Evolutionary conservation across 352 stramenopile genomes (phyloP), one percentile per base, ranked within the genome.

Genomic region (Phytophthora nicotianae): DNA sequence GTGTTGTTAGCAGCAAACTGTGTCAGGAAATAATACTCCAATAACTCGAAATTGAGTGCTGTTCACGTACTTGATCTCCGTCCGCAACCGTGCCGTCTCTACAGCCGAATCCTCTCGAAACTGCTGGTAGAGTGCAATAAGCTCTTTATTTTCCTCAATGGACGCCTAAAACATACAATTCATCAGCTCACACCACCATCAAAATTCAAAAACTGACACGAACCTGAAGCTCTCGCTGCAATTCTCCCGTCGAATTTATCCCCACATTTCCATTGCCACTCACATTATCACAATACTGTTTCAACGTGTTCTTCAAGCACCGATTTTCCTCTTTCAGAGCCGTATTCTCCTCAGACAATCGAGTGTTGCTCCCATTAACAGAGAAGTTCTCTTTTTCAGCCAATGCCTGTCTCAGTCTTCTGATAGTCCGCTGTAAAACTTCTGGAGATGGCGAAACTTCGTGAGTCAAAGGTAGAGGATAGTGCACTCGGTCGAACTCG

Each of bases 401-500:
- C 38, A 75, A 43, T 20, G 50, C 27, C 13, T 70, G 47, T 38
- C 79, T 70, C 23, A 97, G 73, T 16, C 87, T 73, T 5, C 77
- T 61, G 35, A 97, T 90, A 4, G 89, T 97, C 19, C 88, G 77
- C 65, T 95, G 75, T 23, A 97, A 72, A 41, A 90, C 76, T 52
- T 92, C 79, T 19, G 75, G 51, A 10, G 72, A 84, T 5, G 91
- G 85, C 17, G 65, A 77, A 40, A 91, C 68, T 35, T 95, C 87
- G 23, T 66, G 78, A 6, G 59, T 76, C 8, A 98, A 74, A 19
- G 94, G 93, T 13, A 98, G 69, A 7, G 94, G 94, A 59, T 97
- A 98, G 69, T 98, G 94, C 8, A 98, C 94, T 23, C 91, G 81
- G 47, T 98, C 94, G 55, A 97, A 98, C 59, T 98, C 91, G 3